A percentile compares a stretch with the other conserved stretches of the same genome.
Evolutionary conservation across 139 green algal species (phyloP).

Genomic region (Chlamydomonas sphaeroides): DNA sequence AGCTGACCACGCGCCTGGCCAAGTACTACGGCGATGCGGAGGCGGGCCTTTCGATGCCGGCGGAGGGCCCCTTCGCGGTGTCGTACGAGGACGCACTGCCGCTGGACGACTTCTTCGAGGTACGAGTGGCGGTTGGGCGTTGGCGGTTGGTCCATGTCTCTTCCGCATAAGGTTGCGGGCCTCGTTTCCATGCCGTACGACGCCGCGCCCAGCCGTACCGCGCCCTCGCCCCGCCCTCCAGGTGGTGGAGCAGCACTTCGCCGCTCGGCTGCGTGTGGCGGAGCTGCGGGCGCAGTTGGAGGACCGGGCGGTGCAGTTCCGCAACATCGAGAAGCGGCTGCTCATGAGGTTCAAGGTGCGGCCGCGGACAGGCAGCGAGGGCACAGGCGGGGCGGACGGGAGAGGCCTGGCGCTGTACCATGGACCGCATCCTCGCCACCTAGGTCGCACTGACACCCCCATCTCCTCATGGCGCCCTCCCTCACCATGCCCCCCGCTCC

Average conservation of each 20-base stretch:
- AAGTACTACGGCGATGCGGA: constrained; percentile 59
- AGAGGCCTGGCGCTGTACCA: no score
- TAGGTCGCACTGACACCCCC: no score
- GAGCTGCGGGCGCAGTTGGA: constrained; percentile 51
- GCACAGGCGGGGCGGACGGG: no score
- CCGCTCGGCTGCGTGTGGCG: constrained; percentile 20
- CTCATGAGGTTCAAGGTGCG: constrained; percentile 75
- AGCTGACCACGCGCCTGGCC: constrained; percentile 59
- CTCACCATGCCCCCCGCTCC: not conserved
- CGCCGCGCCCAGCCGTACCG: no score
- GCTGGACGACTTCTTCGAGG: constrained; percentile 64
- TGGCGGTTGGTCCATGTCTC: no score
- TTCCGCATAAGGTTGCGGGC: no score
- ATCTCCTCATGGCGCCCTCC: no score
- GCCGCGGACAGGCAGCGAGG: not conserved
- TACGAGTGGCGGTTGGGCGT: constrained; percentile 20
- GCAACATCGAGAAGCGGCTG: constrained; percentile 76
- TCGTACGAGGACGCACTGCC: constrained; percentile 67
- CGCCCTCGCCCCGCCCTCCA: not conserved
- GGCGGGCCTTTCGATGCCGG: constrained; percentile 13
- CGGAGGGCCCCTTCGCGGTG: constrained; percentile 52
- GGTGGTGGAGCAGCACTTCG: constrained; percentile 69
- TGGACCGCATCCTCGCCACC: no score
- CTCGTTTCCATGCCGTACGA: no score
- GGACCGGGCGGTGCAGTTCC: constrained; percentile 57